Evolutionary conservation across 306 rosid genomes (phyloP), one percentile per base, ranked within the genome.

Genomic region (Heteromeles arbutifolia): DNA sequence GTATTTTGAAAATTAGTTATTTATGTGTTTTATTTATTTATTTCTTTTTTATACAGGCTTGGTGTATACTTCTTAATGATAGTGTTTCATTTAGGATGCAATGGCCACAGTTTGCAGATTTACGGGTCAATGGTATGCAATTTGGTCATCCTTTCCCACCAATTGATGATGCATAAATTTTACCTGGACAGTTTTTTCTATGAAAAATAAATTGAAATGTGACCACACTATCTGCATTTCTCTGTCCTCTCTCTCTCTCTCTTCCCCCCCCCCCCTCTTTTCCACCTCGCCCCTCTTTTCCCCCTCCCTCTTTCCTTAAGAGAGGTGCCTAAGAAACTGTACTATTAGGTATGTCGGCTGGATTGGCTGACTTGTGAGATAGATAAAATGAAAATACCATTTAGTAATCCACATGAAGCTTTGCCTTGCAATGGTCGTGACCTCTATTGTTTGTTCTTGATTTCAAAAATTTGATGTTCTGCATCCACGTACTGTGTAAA

Each of bases 1-100:
- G 18, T 59, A 29, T 14, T 59, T 6, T 24, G 28, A 59, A 43
- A 18, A 3, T 28, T 18, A 26, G 22, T 62, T 62, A 26, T 12
- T 74, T 6, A 11, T 19, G 61, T 21, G 17, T 1, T 62, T 19
- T 28, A 2, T 34, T 34, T 26, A 0, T 62, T 19, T 21, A 0
- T 34, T 34, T 26, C 44, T 41, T 41, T 41, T 24, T 74, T 28
- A 9, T 74, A 73, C 80, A 96, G 99, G 98, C 87, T 75, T 96
- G 99, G 99, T 96, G 99, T 79, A 96, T 96, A 93, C 99, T 96
- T 84, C 81, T 92, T 73, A 92, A 92, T 34, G 99, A 96, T 69
- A 90, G 89, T 88, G 99, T 96, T 75, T 81, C 97, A 84, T 96
- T 88, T 82, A 90, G 99, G 92, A 92, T 96, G 97, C 99, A 96